Evolutionary conservation across 2,329 filamentous ascomycete species (phyloP), one percentile per base, ranked within the genome.

Genomic region (Gremmenia infestans): DNA sequence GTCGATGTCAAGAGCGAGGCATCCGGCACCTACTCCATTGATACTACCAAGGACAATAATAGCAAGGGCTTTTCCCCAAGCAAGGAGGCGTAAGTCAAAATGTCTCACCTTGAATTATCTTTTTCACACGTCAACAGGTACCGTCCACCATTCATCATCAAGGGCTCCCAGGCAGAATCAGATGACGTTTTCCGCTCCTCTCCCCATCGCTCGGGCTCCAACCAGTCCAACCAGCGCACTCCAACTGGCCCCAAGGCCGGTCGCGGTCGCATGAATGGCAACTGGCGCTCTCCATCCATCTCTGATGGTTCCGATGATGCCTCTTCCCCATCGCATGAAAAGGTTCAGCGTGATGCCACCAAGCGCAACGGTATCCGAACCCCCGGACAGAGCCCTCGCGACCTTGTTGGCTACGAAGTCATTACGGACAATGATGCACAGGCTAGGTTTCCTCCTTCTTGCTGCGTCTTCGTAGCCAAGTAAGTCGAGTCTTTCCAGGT

Each of bases 391-490:
- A 42, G 25, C 45, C 46, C 52, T 23, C 51, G 48, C 54, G 11
- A 55, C 52, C 40, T 39, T 32, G 49, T 43, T 52, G 50, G 50
- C 32, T 55, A 56, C 25, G 37, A 43, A 35, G 37, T 51, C 17
- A 52, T 67, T 55, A 60, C 62, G 11, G 53, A 62, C 35, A 60
- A 65, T 17, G 64, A 68, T 58, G 62, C 67, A 9, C 67, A 70
- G 48, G 59, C 59, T 11, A 47, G 63, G 14, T 69, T 65, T 52
- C 77, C 81, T 0, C 74, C 81, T 0, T 76, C 75, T 7, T 79
- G 80, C 40, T 86, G 83, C 64, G 75, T 86, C 37, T 87, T 87
- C 63, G 82, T 85, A 39, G 84, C 83, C 35, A 87, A 87, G 84
- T 86, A 75, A 74, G 80, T 74, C 12, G 25, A 23, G 42, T 19